Conservation (phyloP, 495 filamentous ascomycete genomes). For the Amniculicola lignicola region DNA sequence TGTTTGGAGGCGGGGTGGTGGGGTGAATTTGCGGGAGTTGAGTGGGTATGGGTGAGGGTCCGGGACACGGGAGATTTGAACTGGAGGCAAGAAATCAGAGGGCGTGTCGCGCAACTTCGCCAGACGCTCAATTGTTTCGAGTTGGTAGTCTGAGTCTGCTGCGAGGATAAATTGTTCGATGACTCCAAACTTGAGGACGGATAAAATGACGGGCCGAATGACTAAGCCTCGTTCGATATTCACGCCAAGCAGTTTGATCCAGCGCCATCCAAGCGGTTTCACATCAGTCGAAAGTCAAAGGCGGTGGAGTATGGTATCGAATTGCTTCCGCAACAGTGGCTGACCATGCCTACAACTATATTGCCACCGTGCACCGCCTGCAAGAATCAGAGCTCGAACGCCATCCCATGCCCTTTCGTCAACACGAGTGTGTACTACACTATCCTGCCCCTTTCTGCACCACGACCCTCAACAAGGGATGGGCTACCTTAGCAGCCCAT, state of each 20-base stretch:
- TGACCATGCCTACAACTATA: constrained; percentile 9
- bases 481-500: background rate
- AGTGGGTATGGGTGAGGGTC: background rate
- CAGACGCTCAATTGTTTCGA: too few species aligned
- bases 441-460: background rate
- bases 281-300: background rate
- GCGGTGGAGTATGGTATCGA: constrained; percentile 2
- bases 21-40: constrained; percentile 10
- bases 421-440: background rate
- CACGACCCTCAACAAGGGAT: background rate
- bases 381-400: constrained; percentile 9
- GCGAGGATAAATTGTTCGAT: too few species aligned
- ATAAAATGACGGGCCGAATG: constrained; percentile 2
- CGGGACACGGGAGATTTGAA: too few species aligned
- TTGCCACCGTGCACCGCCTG: constrained; percentile 8
- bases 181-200: constrained; percentile 18
- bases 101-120: too few species aligned
- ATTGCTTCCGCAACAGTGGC: background rate
- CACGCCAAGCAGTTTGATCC: too few species aligned
- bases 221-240: too few species aligned
- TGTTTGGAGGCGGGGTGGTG: too few species aligned
- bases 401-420: constrained; percentile 22
- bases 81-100: too few species aligned
- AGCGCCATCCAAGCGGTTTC: too few species aligned
- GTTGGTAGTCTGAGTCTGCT: too few species aligned